Conservation (phyloP, 2,329 filamentous ascomycete species). For the Fusarium penzigii region DNA sequence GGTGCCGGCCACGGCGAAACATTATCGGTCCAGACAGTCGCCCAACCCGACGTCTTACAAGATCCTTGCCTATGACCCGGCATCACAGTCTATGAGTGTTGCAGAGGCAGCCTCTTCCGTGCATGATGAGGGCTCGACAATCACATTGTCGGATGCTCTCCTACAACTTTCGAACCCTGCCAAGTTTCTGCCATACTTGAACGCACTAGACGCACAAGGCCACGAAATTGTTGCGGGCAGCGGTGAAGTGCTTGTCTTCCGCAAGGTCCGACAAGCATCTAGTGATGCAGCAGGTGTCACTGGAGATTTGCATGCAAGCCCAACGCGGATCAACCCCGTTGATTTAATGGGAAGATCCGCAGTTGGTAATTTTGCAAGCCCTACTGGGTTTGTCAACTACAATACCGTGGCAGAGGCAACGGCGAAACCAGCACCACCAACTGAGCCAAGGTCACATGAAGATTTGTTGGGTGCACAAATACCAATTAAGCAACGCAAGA, state of each 20-base stretch:
- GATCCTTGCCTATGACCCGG: slow-evolving; percentile 65
- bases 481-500: slow-evolving; percentile 35
- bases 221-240: slow-evolving; percentile 67
- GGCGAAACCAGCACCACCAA: slow-evolving; percentile 37
- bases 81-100: slow-evolving; percentile 55
- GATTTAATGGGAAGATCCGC: slow-evolving; percentile 51
- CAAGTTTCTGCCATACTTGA: slow-evolving; percentile 66
- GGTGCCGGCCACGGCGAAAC: slow-evolving; percentile 39
- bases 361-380: slow-evolving; percentile 62
- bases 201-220: slow-evolving; percentile 57
- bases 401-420: slow-evolving; percentile 39
- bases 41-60: slow-evolving; percentile 49
- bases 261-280: slow-evolving; percentile 49
- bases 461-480: slow-evolving; percentile 47
- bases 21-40: slow-evolving; percentile 18
- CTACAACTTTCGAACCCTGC: slow-evolving; percentile 61
- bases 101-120: slow-evolving; percentile 62
- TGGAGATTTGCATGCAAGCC: not conserved
- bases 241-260: slow-evolving; percentile 66
- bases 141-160: slow-evolving; percentile 62
- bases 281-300: slow-evolving; percentile 1
- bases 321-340: slow-evolving; percentile 55
- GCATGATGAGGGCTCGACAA: slow-evolving; percentile 46
- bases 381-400: slow-evolving; percentile 67
- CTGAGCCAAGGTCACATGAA: slow-evolving; percentile 45